Base-by-base conservation (phyloP, 306 rosid species). In the Carpinus viminea region DNA sequence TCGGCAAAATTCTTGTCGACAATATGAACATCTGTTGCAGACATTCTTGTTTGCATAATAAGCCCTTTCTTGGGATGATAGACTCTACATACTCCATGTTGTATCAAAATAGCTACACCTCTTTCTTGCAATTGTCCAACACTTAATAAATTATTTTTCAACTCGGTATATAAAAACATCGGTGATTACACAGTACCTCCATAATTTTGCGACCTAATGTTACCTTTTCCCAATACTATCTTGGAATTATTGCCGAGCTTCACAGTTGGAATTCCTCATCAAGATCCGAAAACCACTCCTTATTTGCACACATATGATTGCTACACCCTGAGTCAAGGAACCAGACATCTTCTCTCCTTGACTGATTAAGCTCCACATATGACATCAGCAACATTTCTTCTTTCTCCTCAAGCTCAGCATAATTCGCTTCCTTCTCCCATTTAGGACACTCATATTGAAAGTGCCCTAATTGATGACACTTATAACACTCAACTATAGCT, bases 61-160 rank as follows among this genome's bases (percentile, higher is more conserved):
- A 48, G 3, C 0, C 73, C 80, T 31, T 28, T 46, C n/a, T 10
- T 43, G 16, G 20, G 64, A 76, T 66, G 73, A 65, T 28, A 76
- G 17, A 64, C 7, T 20, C 17, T 75, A 8, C 72, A 61, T 0
- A 5, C 43, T 17, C 74, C 53, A 4, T 47, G 12, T 65, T 76
- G 6, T 13, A 62, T 64, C 26, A 64, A 17, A n/a, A 75, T 75
- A 1, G 47, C 47, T 8, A 61, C 18, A 10, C 46, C 47, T 1
- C 6, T 59, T 17, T 75, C 79, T 74, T 74, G 52, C 26, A 74
- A 45, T 57, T 74, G 51, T 55, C 68, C 69, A 16, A 31, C 9
- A 24, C 77, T 73, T 21, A 74, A 36, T 34, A 74, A 53, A 12
- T 74, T 74, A 20, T 74, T 74, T 36, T 36, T 74, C 20, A 72